phyloP scores from a whole-genome alignment of 768 basidiomycete species.

The Rhodotorula diobovata region DNA sequence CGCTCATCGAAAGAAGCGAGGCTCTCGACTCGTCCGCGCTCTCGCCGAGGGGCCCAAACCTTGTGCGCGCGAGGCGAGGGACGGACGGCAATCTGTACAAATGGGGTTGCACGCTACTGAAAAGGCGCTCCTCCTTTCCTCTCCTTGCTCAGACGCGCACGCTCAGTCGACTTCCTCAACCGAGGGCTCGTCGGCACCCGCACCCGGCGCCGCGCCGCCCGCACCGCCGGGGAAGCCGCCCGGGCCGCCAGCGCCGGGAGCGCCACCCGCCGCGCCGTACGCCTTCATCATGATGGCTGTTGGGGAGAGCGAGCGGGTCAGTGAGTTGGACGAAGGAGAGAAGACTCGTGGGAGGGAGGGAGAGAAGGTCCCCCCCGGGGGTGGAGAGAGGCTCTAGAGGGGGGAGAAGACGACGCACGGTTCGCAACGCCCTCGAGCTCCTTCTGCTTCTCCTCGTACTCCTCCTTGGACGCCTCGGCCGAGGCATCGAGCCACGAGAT shows the following conservation, averaged over 20 bases:
- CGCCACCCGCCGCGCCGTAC: conserved; percentile 39
- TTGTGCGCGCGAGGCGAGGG: no score
- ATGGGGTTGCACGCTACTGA: no score
- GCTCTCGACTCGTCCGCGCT: no score
- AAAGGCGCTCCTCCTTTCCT: no score
- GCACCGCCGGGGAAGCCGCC: conserved; percentile 20
- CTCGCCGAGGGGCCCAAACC: no score
- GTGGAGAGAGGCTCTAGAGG: no score
- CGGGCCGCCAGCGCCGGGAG: conserved; percentile 28
- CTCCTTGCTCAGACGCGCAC: no score
- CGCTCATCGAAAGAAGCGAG: no score
- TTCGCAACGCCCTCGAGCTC: conserved; percentile 78
- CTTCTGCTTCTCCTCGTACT: conserved; percentile 89
- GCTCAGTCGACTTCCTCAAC: conserved; percentile 40
- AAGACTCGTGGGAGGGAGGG: no score
- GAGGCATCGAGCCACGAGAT: conserved; percentile 85
- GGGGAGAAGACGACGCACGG: conserved; percentile 9
- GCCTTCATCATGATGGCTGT: conserved; percentile 35
- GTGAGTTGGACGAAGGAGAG: not conserved
- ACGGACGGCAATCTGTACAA: no score
- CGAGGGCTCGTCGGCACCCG: conserved; percentile 32
- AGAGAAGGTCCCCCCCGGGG: no score
- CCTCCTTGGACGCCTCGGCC: conserved; percentile 86
- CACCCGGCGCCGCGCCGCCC: conserved; percentile 17
- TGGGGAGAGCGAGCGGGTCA: not conserved